Conservation (phyloP, 768 basidiomycete species). For the Amanita fuliginea region DNA sequence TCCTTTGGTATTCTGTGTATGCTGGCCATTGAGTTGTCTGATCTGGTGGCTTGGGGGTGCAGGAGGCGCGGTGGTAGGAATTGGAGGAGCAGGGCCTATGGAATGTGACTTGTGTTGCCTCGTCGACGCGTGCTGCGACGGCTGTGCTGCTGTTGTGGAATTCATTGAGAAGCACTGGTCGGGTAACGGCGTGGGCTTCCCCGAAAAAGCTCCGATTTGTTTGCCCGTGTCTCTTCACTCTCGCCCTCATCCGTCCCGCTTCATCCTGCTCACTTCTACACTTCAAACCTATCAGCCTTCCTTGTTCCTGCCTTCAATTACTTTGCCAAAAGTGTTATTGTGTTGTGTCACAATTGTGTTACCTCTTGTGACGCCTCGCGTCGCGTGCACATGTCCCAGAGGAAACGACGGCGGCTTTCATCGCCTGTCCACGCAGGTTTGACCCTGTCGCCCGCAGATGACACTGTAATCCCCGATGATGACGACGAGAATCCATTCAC, state of each 20-base stretch:
- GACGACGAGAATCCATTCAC: slow-evolving; percentile 35
- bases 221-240: background rate
- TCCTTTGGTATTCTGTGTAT: slow-evolving; percentile 33
- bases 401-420: slow-evolving; percentile 52
- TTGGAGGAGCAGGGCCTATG: slow-evolving; percentile 48
- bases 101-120: slow-evolving; percentile 42
- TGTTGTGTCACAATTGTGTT: slow-evolving; percentile 1
- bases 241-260: background rate
- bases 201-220: slow-evolving; percentile 5
- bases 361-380: slow-evolving; percentile 6
- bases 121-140: slow-evolving; percentile 31
- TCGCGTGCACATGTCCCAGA: slow-evolving; percentile 19
- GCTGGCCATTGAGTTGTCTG: slow-evolving; percentile 27
- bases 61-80: slow-evolving; percentile 48
- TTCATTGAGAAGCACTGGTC: background rate
- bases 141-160: slow-evolving; percentile 24
- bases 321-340: no score
- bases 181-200: slow-evolving; percentile 1
- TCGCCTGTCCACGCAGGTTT: slow-evolving; percentile 56
- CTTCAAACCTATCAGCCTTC: background rate
- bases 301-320: background rate
- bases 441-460: no score
- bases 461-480: slow-evolving; percentile 21
- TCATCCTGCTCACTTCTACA: background rate
- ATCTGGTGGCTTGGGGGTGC: slow-evolving; percentile 36